Base-by-base conservation (phyloP, 257 asterid genomes). In the Gentiana straminea region DNA sequence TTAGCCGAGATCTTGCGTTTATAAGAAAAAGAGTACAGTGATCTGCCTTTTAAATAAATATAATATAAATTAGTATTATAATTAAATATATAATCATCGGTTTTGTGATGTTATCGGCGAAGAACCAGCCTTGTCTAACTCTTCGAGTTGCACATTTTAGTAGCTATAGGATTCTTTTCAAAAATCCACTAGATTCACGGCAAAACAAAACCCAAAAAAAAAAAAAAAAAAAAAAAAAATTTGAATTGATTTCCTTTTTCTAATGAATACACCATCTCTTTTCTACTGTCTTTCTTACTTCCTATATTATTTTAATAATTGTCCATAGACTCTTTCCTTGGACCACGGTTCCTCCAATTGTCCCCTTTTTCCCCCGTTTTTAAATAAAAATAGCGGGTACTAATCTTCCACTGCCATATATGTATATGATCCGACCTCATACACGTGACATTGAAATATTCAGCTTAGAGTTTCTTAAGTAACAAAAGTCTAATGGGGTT, bases 81-180 rank as follows among this genome's bases (percentile, higher is more conserved):
- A 35, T 51, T 57, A 2, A 33, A 24, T 44, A 51, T 44, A 38
- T 53, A 2, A 35, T 24, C 77, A 80, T 78, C 66, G 86, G 70
- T 72, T 63, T 80, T 68, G 73, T 73, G 58, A 41, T 10, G 46
- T 69, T 59, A 73, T 70, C 93, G 68, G 89, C 96, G 89, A 73
- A 70, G 80, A 87, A 74, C 84, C 83, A 75, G 94, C 82, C 94
- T 73, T 77, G 79, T 87, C 82, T 84, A 77, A 59, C 96, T 81
- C 94, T 66, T 84, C 94, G 84, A 78, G 75, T 77, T 76, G 73
- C 70, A 51, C 70, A 64, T 10, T 43, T 57, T 39, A 61, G 38
- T 51, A n/a, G 60, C 54, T 55, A 60, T 55, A 60, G 68, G 55
- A 58, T 66, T 62, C 82, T 78, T n/a, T 5, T 24, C 8, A 55